These are phyloP conservation scores for Erythrophleum ivorense DNA, from an alignment of 331 rosid genomes.

Conservation along the genomic window DNA sequence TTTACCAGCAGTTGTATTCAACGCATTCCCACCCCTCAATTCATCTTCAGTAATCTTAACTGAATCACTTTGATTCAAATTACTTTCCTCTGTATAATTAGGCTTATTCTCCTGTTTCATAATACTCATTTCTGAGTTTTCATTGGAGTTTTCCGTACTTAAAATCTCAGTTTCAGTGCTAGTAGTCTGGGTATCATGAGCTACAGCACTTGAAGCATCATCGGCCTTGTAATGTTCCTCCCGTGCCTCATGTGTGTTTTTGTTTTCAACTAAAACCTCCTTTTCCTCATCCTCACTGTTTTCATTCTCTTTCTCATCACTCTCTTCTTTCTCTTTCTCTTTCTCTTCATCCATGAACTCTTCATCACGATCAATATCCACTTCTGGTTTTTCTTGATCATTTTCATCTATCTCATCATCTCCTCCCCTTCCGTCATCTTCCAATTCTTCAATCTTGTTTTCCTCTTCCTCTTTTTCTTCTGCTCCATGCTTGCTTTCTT, in stretches of 20 bases:
- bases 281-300: conserved; percentile 44
- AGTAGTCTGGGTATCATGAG: conserved; percentile 62
- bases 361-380: conserved; percentile 55
- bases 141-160: conserved; percentile 54
- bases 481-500: conserved; percentile 48
- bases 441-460: conserved; percentile 61
- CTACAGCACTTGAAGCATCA: conserved; percentile 92
- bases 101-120: conserved; percentile 46
- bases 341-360: conserved; percentile 59
- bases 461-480: conserved; percentile 72
- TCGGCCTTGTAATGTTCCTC: conserved; percentile 84
- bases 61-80: conserved; percentile 46
- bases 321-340: conserved; percentile 51
- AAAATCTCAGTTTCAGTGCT: conserved; percentile 58
- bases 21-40: conserved; percentile 38
- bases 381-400: conserved; percentile 66
- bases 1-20: conserved; percentile 43
- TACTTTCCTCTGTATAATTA: conserved; percentile 39
- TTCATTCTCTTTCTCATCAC: conserved; percentile 46
- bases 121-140: conserved; percentile 38
- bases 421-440: conserved; percentile 65
- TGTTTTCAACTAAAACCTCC: conserved; percentile 46
- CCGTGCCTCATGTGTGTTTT: conserved; percentile 73
- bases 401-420: conserved; percentile 82
- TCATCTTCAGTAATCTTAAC: conserved; percentile 49